These are phyloP conservation scores for Epichloe baconii DNA, from an alignment of 2,329 filamentous ascomycete species.

Conservation along the genomic window DNA sequence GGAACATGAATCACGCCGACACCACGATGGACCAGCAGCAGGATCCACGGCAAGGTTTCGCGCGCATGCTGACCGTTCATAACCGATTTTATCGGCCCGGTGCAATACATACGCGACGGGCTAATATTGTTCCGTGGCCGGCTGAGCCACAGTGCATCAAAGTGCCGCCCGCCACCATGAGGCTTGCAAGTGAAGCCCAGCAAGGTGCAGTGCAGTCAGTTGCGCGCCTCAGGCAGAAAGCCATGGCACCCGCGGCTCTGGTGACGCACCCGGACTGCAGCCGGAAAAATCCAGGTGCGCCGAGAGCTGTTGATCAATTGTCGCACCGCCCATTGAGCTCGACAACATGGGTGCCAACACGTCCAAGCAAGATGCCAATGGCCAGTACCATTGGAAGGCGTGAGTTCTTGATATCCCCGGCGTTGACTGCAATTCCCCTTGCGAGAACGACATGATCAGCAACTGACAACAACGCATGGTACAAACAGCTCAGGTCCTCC, in stretches of 20 bases:
- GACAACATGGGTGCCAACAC: slow-evolving; percentile 42
- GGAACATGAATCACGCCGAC: no score
- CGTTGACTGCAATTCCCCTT: neutral
- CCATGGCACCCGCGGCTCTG: neutral
- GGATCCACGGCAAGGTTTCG: no score
- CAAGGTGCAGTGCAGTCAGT: neutral
- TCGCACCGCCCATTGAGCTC: slow-evolving; percentile 22
- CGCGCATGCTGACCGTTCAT: no score
- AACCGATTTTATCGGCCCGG: no score
- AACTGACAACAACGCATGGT: neutral
- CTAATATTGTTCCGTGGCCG: neutral
- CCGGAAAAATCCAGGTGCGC: slow-evolving; percentile 21
- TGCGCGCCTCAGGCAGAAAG: slow-evolving; percentile 20
- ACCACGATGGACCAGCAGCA: no score
- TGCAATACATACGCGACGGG: neutral
- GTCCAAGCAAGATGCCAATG: slow-evolving; percentile 33
- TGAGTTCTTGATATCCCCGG: slow-evolving; percentile 22
- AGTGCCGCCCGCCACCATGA: slow-evolving; percentile 4
- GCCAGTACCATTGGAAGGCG: slow-evolving; percentile 40
- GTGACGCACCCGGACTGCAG: slow-evolving; percentile 20
- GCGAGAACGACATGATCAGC: neutral
- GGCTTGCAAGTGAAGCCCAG: neutral
- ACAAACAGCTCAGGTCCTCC: slow-evolving; percentile 30
- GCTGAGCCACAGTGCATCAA: slow-evolving; percentile 2
- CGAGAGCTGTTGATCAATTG: slow-evolving; percentile 13